Base-by-base conservation (phyloP, 1,139 yeast species). In the Sugiyamaella novakii region DNA sequence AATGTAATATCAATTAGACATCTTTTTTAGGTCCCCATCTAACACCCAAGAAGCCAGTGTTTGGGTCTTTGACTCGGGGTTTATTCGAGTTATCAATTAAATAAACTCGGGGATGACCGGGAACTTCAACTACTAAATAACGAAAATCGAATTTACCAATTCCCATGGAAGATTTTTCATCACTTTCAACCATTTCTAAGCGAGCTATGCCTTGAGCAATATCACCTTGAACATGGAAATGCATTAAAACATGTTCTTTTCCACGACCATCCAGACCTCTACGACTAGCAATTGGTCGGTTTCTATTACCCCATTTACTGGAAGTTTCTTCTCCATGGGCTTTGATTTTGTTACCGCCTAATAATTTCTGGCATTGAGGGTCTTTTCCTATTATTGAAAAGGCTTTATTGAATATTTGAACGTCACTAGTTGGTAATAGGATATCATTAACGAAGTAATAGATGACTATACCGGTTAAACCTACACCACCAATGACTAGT, bases 341-440 rank as follows among this genome's bases (percentile, higher is more conserved):
- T 64, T 84, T 84, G 50, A 89, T 73, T 61, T 88, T 78, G 49
- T 76, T 78, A 6, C 77, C 75, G 6, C 79, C 77, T 46, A 91
- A 72, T 29, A 81, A 64, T 55, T 73, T 69, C 58, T 83, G 83
- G 5, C 86, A 84, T 29, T 67, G 70, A 43, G 76, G 77, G 63
- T 84, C 87, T 53, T 81, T 73, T 63, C 89, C 91, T 29, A 88
- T 79, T 59, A 87, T 70, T 30, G 80, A 78, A 27, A 89, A 89
- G 1, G 95, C 95, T 59, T 87, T 79, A 69, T 89, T 89, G 73
- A 89, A 89, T 2, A 95, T 81, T 57, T 84, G 84, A 1, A 95
- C 91, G 63, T 89, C 97, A 21, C 96, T 95, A 0, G 95, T 83
- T 6, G 97, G 96, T 49, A 91, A 77, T 57, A 88, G 80, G 35